A percentile compares a stretch with the other conserved stretches of the same genome.
Conservation (phyloP, 257 asterid species). For the Vinca minor region DNA sequence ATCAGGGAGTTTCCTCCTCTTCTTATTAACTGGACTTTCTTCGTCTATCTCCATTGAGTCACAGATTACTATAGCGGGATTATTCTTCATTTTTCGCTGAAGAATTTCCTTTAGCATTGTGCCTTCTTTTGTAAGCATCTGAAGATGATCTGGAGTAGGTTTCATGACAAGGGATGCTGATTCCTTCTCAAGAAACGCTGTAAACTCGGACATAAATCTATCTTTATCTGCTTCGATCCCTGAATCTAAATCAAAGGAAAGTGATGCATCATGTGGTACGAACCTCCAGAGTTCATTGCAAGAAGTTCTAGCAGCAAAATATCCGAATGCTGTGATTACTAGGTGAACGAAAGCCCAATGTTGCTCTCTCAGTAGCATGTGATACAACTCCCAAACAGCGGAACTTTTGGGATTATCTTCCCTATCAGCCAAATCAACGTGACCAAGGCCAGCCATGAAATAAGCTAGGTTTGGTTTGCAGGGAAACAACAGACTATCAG, state of each 20-base stretch:
- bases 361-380: conserved; percentile 61
- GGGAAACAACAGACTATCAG: conserved; percentile 36
- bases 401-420: conserved; percentile 46
- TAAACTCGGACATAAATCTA: conserved; percentile 77
- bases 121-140: conserved; percentile 53
- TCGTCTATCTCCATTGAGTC: conserved; percentile 64
- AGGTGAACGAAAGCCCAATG: conserved; percentile 93
- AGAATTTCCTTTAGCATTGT: conserved; percentile 33
- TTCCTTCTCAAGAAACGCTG: conserved; percentile 77
- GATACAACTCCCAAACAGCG: conserved; percentile 79
- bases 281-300: conserved; percentile 84
- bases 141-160: conserved; percentile 31
- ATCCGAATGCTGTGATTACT: conserved; percentile 64
- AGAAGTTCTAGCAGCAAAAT: conserved; percentile 69
- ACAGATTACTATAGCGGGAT: conserved; percentile 16
- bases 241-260: conserved; percentile 58
- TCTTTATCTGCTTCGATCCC: conserved; percentile 69
- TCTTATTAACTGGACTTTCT: conserved; percentile 47
- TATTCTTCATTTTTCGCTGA: conserved; percentile 17
- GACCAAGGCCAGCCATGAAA: conserved; percentile 85
- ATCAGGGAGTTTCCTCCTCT: conserved; percentile 79
- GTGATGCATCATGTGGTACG: conserved; percentile 85
- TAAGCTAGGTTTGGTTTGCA: conserved; percentile 74
- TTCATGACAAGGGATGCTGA: conserved; percentile 28
- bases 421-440: conserved; percentile 42